Evolutionary conservation across 805 yeast species (phyloP).

Genomic region (Pichia manshurica): DNA sequence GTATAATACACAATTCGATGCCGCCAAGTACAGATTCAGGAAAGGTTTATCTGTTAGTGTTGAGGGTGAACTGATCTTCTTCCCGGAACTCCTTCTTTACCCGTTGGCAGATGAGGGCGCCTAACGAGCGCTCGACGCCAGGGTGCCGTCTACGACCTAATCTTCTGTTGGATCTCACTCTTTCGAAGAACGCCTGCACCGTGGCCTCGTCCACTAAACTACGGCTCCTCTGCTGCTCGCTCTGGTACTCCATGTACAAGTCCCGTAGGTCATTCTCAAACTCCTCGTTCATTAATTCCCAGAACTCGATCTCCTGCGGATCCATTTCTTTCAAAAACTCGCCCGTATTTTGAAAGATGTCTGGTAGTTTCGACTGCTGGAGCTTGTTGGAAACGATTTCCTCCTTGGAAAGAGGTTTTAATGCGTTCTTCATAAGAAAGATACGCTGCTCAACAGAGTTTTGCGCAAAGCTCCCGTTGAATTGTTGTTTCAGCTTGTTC

Average conservation of each 20-base stretch:
- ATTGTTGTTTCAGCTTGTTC: not conserved
- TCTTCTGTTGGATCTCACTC: not conserved
- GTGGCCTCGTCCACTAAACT: not conserved
- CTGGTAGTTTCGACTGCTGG: constrained; percentile 21
- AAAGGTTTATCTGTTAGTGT: too few species aligned
- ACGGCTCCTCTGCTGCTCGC: not conserved
- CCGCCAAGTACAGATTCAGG: too few species aligned
- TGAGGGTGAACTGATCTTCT: constrained; percentile 1
- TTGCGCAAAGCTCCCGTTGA: too few species aligned
- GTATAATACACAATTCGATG: too few species aligned
- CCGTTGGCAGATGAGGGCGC: constrained; percentile 16
- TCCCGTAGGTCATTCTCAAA: constrained; percentile 26
- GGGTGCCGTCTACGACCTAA: constrained; percentile 1
- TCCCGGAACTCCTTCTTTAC: constrained; percentile 17
- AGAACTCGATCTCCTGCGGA: constrained; percentile 28
- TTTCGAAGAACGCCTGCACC: not conserved
- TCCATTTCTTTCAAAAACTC: constrained; percentile 26
- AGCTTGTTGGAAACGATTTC: constrained; percentile 22
- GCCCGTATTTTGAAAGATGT: constrained; percentile 25
- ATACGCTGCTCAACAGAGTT: constrained; percentile 22
- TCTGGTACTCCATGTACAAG: constrained; percentile 10
- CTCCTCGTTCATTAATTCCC: constrained; percentile 30
- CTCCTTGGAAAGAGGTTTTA: constrained; percentile 23
- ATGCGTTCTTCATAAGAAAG: constrained; percentile 24
- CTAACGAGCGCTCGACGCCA: constrained; percentile 20